phyloP scores from a whole-genome alignment of 257 asterid genomes.

The Orobanche coerulescens region DNA sequence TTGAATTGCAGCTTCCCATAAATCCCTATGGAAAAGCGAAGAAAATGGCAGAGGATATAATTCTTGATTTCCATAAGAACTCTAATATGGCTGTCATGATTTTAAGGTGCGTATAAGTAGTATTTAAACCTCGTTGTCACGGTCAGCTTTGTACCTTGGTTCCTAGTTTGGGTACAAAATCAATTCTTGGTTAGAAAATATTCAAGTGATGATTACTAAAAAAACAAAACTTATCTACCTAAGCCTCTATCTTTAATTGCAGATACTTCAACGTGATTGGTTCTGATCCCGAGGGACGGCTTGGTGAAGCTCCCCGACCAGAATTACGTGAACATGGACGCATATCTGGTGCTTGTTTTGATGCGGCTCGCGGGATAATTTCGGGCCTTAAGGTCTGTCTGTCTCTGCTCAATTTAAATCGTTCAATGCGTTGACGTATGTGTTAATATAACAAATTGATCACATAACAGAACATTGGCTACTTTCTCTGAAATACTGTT shows the following conservation, averaged over 20 bases:
- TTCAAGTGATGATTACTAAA: no score
- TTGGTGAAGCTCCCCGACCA: constrained; percentile 93
- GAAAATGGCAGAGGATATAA: constrained; percentile 97
- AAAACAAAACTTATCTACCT: background rate
- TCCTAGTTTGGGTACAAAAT: no score
- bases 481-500: no score
- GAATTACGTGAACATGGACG: constrained; percentile 90
- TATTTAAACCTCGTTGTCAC: background rate
- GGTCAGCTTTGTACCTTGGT: background rate
- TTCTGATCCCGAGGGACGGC: constrained; percentile 88
- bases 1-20: constrained; percentile 56
- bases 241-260: constrained; percentile 5
- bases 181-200: no score
- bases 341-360: constrained; percentile 90
- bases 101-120: constrained; percentile 42
- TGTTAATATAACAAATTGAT: no score
- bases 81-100: constrained; percentile 94
- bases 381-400: constrained; percentile 67
- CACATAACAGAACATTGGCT: no score
- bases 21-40: constrained; percentile 97
- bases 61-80: constrained; percentile 77
- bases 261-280: constrained; percentile 94
- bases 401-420: background rate
- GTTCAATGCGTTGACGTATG: no score
- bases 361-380: constrained; percentile 86